Evolutionary conservation across 352 stramenopile genomes (phyloP).

Genomic region (Blastocystis sp.): DNA sequence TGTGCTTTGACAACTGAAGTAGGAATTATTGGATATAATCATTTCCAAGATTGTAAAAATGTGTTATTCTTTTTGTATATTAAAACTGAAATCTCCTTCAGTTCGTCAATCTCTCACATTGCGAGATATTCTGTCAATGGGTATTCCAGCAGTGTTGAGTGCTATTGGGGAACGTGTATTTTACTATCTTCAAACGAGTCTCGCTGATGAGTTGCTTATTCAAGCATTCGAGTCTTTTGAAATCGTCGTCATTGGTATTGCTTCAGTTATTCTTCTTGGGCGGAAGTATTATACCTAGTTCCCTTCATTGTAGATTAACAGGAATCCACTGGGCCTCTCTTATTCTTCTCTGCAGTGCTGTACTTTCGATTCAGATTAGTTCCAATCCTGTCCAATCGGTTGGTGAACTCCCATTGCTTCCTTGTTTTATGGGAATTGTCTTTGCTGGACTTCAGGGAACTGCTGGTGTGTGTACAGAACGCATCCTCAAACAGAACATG

Average conservation of each 20-base stretch:
- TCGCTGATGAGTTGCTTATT: slow-evolving; percentile 28
- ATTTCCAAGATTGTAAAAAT: neutral
- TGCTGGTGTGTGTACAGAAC: neutral
- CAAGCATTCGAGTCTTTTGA: slow-evolving; percentile 24
- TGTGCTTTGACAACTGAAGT: slow-evolving; percentile 19
- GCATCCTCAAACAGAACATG: neutral
- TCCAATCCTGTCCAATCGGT: neutral
- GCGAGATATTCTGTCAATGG: neutral
- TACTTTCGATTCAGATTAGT: neutral
- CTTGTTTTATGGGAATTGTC: neutral
- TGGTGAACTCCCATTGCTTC: neutral
- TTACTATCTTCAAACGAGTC: slow-evolving; percentile 21
- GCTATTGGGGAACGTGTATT: neutral
- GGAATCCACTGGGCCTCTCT: slow-evolving; percentile 19
- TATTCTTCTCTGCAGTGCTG: slow-evolving; percentile 36
- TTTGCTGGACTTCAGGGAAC: neutral
- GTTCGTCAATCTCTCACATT: neutral
- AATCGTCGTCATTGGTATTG: slow-evolving; percentile 9
- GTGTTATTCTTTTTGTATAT: neutral
- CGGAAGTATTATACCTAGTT: neutral
- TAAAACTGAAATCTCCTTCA: neutral
- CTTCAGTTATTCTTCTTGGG: neutral
- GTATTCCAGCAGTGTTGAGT: slow-evolving; percentile 17
- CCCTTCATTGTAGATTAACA: neutral
- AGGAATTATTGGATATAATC: neutral